phyloP scores from a whole-genome alignment of 176 grass and related monocot species.

The Hsuehochloa calcarea region DNA sequence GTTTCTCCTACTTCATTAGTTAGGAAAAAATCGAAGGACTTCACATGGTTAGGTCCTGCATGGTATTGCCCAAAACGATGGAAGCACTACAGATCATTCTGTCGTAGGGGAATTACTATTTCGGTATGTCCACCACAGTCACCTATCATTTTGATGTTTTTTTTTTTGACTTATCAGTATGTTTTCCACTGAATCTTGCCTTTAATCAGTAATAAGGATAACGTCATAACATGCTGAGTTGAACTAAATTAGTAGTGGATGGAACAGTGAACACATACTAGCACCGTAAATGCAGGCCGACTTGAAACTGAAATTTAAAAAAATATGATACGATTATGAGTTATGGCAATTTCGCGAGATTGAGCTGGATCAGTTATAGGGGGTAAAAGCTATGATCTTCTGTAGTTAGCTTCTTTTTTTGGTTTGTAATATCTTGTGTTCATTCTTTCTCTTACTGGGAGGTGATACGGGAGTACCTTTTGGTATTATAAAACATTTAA shows the following conservation, averaged over 20 bases:
- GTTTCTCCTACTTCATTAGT: conserved; percentile 37
- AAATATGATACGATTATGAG: neutral
- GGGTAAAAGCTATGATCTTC: neutral
- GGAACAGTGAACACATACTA: neutral
- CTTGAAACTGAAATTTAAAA: neutral
- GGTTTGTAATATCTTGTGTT: neutral
- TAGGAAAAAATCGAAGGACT: conserved; percentile 43
- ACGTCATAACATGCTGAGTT: neutral
- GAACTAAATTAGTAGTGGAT: neutral
- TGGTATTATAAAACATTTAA: neutral
- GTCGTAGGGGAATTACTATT: conserved; percentile 69
- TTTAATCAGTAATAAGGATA: neutral
- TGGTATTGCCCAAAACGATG: conserved; percentile 62
- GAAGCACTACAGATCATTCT: conserved; percentile 87
- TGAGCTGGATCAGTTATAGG: neutral
- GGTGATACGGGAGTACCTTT: neutral
- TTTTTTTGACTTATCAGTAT: neutral
- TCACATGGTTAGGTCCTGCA: conserved; percentile 72
- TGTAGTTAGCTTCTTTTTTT: neutral
- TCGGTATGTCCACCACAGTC: conserved; percentile 48
- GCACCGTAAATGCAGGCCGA: neutral
- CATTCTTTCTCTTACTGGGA: neutral
- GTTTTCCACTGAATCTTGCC: neutral
- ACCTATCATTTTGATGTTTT: neutral
- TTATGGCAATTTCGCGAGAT: neutral